Conservation (phyloP, 768 basidiomycete species). For the Thelephora ganbajun region DNA sequence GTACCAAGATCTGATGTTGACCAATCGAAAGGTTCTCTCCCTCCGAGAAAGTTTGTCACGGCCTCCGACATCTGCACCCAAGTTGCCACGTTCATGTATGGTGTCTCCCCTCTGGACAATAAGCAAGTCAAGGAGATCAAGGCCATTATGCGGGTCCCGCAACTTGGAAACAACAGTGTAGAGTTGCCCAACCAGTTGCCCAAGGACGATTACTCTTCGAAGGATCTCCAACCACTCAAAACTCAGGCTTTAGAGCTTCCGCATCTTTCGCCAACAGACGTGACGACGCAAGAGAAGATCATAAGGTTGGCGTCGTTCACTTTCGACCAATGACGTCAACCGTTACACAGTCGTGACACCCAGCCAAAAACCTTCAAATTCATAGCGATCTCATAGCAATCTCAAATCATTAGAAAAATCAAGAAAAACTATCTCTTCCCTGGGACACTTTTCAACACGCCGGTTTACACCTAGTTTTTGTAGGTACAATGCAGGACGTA, state of each 20-base stretch:
- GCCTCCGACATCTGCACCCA: slow-evolving; percentile 95
- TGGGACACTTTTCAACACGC: too few species aligned
- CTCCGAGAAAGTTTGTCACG: slow-evolving; percentile 85
- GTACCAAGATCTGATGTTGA: too few species aligned
- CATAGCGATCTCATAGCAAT: too few species aligned
- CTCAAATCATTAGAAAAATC: too few species aligned
- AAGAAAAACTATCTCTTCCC: too few species aligned
- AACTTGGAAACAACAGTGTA: slow-evolving; percentile 85
- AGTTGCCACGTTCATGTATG: slow-evolving; percentile 89
- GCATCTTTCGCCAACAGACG: slow-evolving; percentile 86
- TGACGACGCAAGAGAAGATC: slow-evolving; percentile 87
- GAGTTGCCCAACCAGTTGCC: slow-evolving; percentile 89
- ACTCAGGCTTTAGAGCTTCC: slow-evolving; percentile 89
- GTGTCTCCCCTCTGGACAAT: slow-evolving; percentile 87
- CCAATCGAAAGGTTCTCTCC: too few species aligned
- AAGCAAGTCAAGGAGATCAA: slow-evolving; percentile 98
- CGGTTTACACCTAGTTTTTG: too few species aligned
- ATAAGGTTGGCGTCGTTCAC: too few species aligned
- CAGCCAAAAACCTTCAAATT: too few species aligned
- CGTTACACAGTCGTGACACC: too few species aligned
- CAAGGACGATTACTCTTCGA: slow-evolving; percentile 87
- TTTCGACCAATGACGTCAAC: too few species aligned
- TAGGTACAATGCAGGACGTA: too few species aligned
- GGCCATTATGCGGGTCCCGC: slow-evolving; percentile 95
- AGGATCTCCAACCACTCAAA: slow-evolving; percentile 91